Evolutionary conservation across 192 early-diverging fungal genomes (phyloP).

Genomic region (Glomus cerebriforme): DNA sequence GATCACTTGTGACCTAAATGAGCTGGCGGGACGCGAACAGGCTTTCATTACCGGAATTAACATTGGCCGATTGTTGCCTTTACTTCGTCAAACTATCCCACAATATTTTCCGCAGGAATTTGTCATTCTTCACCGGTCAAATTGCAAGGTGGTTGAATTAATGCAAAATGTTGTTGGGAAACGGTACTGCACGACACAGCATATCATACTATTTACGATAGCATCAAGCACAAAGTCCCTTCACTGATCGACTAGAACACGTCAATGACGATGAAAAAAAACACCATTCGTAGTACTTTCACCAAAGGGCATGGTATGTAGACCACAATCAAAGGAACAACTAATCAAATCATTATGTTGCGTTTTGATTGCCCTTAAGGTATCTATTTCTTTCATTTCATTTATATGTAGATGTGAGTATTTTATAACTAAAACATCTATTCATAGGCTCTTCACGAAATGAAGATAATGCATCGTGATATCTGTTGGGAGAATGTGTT

Average conservation of each 20-base stretch:
- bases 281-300: conserved; percentile 3
- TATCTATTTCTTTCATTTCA: conserved; percentile 10
- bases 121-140: neutral
- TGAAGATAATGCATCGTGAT: conserved; percentile 17
- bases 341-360: conserved; percentile 22
- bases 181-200: neutral
- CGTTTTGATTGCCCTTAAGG: conserved; percentile 20
- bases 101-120: neutral
- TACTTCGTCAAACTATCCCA: conserved; percentile 28
- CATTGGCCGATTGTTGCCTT: conserved; percentile 19
- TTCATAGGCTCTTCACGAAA: conserved; percentile 3
- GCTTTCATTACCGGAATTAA: conserved; percentile 26
- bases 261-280: neutral
- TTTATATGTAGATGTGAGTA: neutral
- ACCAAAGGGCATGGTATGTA: conserved; percentile 21
- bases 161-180: conserved; percentile 10
- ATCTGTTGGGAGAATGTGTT: conserved; percentile 13
- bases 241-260: conserved; percentile 4
- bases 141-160: neutral
- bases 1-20: neutral
- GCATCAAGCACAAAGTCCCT: conserved; percentile 17
- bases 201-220: neutral
- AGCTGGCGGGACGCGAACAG: conserved; percentile 8
- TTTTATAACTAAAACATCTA: conserved; percentile 8
- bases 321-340: conserved; percentile 19